Evolutionary conservation across 345 rosid genomes (phyloP).

Genomic region (Heritiera fomes): DNA sequence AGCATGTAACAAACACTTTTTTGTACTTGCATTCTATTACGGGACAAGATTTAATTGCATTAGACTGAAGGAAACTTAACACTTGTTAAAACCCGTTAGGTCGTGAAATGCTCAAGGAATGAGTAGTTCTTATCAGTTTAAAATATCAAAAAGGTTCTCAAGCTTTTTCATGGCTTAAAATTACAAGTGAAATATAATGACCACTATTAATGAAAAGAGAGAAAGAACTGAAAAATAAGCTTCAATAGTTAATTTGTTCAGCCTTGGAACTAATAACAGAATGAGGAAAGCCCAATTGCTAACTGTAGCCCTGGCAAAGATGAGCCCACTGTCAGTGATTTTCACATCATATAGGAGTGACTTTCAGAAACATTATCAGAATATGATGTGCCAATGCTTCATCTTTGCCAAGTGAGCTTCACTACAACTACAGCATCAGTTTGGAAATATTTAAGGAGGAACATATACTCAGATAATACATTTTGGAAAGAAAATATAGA

Average conservation of each 20-base stretch:
- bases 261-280: not conserved
- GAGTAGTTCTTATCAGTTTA: not conserved
- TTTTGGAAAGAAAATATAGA: not conserved
- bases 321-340: not conserved
- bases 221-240: not conserved
- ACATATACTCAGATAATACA: not conserved
- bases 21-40: too few relatives aligned
- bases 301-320: not conserved
- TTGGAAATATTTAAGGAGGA: not conserved
- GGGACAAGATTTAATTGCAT: not conserved
- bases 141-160: not conserved
- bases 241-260: not conserved
- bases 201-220: not conserved
- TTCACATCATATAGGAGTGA: not conserved
- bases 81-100: not conserved
- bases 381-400: not conserved
- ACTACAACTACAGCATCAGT: not conserved
- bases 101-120: not conserved
- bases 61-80: not conserved
- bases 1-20: not conserved
- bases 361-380: not conserved
- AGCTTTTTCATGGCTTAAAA: not conserved
- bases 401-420: not conserved
- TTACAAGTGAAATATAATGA: not conserved
- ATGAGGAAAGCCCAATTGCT: not conserved